These are phyloP conservation scores for Ophiostoma tasmaniense DNA, from an alignment of 2,329 filamentous ascomycete genomes.

Conservation along the genomic window DNA sequence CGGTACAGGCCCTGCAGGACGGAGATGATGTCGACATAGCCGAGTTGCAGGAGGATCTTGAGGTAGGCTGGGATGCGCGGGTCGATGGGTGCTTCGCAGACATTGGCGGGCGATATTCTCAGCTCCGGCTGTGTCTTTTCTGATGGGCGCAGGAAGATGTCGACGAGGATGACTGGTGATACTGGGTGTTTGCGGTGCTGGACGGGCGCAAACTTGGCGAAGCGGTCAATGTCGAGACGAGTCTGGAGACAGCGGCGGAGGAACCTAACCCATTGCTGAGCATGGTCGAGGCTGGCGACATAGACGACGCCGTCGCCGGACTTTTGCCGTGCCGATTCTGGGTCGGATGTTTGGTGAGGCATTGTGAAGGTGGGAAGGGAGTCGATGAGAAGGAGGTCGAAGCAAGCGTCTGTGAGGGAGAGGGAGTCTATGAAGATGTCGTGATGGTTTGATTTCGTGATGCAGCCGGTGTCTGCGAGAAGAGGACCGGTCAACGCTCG, in stretches of 20 bases:
- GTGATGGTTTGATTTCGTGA: not conserved
- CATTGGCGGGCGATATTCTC: conserved; percentile 6
- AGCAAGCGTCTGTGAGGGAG: not conserved
- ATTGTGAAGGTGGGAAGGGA: not conserved
- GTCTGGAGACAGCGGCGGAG: conserved; percentile 40
- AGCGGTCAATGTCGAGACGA: conserved; percentile 46
- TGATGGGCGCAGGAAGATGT: conserved; percentile 50
- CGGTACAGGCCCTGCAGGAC: conserved; percentile 48
- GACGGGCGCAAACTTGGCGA: conserved; percentile 42
- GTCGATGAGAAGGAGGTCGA: too few relatives aligned
- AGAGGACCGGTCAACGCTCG: not conserved
- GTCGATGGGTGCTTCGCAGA: conserved; percentile 45
- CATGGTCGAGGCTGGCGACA: conserved; percentile 14
- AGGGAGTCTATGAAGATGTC: not conserved
- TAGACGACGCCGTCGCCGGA: not conserved
- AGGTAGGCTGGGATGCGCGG: conserved; percentile 53
- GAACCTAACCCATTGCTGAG: conserved; percentile 43
- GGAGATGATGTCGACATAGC: conserved; percentile 45
- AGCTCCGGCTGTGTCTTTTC: conserved; percentile 18
- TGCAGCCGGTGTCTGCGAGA: not conserved
- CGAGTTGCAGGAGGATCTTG: conserved; percentile 43
- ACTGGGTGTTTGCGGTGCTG: conserved; percentile 45
- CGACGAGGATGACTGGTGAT: conserved; percentile 42
- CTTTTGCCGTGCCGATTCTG: not conserved
- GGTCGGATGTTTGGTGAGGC: not conserved